These are phyloP conservation scores for Paspalum notatum DNA, from an alignment of 176 grass and related monocot species.

Conservation along the genomic window DNA sequence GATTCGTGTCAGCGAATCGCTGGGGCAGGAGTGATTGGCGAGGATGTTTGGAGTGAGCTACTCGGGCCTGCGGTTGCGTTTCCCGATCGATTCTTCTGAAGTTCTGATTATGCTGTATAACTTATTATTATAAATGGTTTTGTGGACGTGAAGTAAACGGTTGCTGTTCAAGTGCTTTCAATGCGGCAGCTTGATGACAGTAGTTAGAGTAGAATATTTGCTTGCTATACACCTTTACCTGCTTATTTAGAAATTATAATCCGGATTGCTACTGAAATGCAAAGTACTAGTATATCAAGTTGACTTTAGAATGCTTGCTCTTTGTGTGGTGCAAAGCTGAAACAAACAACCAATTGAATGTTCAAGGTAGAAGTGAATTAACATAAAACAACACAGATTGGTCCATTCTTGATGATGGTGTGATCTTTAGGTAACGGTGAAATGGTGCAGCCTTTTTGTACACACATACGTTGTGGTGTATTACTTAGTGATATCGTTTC, in stretches of 20 bases:
- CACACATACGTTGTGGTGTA: not conserved
- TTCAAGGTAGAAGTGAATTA: not conserved
- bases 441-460: not conserved
- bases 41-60: not conserved
- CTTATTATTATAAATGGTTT: not conserved
- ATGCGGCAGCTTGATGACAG: not conserved
- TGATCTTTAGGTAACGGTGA: not conserved
- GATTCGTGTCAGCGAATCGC: not conserved
- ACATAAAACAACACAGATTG: not conserved
- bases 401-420: not conserved
- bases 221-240: not conserved
- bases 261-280: not conserved
- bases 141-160: not conserved
- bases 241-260: not conserved
- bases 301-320: not conserved
- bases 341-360: not conserved
- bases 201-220: not conserved
- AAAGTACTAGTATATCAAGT: not conserved
- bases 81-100: slow-evolving; percentile 4
- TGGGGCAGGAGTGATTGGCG: not conserved
- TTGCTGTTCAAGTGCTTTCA: slow-evolving; percentile 3
- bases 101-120: too few species aligned
- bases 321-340: not conserved
- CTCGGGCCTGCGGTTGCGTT: not conserved
- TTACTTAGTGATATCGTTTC: not conserved